A percentile compares a stretch with the other conserved stretches of the same genome.
Evolutionary conservation across 257 asterid species (phyloP).

Genomic region (Craterostigma plantagineum): DNA sequence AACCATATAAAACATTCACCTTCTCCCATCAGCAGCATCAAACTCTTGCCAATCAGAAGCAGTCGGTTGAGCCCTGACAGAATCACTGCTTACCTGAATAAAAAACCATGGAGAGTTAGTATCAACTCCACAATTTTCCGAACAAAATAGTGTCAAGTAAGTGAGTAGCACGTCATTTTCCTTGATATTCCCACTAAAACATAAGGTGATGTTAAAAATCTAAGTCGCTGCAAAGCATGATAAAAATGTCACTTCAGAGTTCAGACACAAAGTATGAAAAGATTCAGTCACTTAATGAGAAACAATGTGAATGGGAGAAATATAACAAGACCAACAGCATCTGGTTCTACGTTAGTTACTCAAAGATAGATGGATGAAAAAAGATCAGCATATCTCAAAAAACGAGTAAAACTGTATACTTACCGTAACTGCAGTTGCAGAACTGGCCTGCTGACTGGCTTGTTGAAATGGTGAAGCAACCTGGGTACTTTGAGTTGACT

Average conservation of each 20-base stretch:
- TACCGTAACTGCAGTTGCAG: slow-evolving; percentile 22
- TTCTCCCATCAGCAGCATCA: slow-evolving; percentile 84
- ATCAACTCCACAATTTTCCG: background rate
- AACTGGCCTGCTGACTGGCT: slow-evolving; percentile 24
- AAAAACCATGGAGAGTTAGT: slow-evolving; percentile 6
- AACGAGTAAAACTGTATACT: background rate
- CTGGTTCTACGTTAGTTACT: background rate
- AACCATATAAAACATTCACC: slow-evolving; percentile 21
- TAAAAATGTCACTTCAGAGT: background rate
- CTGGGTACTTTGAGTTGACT: slow-evolving; percentile 40
- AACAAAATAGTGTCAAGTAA: slow-evolving; percentile 3
- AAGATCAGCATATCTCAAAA: background rate
- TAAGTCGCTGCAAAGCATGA: no score
- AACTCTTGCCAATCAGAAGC: slow-evolving; percentile 92
- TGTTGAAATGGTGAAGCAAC: slow-evolving; percentile 46
- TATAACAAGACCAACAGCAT: background rate
- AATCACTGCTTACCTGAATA: slow-evolving; percentile 24
- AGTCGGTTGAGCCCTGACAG: slow-evolving; percentile 28
- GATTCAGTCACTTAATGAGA: background rate
- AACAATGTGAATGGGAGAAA: background rate
- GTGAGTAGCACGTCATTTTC: background rate
- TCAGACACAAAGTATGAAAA: background rate
- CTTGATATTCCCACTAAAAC: no score
- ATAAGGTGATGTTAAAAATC: no score
- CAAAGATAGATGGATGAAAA: background rate